Conservation (phyloP, 2,329 filamentous ascomycete genomes). For the Dichotomopilus funicola region DNA sequence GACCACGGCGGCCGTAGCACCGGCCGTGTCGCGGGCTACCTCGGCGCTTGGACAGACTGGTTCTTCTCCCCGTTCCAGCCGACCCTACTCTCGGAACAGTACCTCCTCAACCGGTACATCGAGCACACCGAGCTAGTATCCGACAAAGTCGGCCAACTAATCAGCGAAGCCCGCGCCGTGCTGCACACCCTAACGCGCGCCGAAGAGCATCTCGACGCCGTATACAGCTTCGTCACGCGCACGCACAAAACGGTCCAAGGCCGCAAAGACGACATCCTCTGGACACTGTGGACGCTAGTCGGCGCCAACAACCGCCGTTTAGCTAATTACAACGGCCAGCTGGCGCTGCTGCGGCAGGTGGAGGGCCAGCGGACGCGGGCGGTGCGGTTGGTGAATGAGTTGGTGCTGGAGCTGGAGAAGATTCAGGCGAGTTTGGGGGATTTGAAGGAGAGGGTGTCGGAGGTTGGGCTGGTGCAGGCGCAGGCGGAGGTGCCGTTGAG, state of each 20-base stretch:
- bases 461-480: constrained; percentile 50
- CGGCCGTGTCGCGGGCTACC: constrained; percentile 27
- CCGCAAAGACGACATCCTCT: constrained; percentile 59
- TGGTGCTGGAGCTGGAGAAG: constrained; percentile 65
- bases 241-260: constrained; percentile 54
- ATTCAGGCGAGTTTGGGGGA: constrained; percentile 67
- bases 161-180: constrained; percentile 63
- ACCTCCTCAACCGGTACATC: constrained; percentile 67
- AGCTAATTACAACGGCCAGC: constrained; percentile 55
- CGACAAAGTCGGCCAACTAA: constrained; percentile 60
- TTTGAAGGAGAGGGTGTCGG: constrained; percentile 62
- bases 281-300: constrained; percentile 65
- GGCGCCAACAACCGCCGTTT: constrained; percentile 60
- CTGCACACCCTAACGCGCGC: constrained; percentile 59
- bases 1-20: constrained; percentile 18
- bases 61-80: constrained; percentile 58
- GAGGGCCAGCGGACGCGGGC: constrained; percentile 58
- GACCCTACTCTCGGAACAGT: constrained; percentile 50
- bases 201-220: constrained; percentile 62
- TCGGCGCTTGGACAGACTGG: constrained; percentile 39
- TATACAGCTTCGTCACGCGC: constrained; percentile 61
- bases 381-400: constrained; percentile 59
- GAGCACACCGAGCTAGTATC: constrained; percentile 64
- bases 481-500: constrained; percentile 52
- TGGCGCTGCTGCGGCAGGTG: constrained; percentile 60